These are phyloP conservation scores for Panellus pusillus DNA, from an alignment of 768 basidiomycete genomes.

Conservation along the genomic window DNA sequence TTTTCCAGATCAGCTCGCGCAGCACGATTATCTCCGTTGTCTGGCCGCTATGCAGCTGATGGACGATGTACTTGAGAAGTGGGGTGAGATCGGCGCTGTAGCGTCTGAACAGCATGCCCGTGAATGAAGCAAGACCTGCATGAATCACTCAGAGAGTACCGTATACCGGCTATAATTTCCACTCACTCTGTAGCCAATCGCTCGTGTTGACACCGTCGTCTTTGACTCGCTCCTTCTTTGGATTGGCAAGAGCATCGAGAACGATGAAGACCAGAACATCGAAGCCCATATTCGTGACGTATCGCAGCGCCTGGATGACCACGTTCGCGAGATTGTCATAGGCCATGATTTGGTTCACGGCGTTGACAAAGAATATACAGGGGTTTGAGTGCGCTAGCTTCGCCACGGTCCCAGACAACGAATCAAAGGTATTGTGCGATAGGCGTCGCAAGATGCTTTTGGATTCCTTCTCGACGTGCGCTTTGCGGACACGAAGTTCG, in stretches of 20 bases:
- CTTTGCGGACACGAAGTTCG: constrained; percentile 74
- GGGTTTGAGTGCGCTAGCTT: constrained; percentile 96
- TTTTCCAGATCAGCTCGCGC: constrained; percentile 91
- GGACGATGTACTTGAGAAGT: constrained; percentile 85
- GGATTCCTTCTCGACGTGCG: constrained; percentile 84
- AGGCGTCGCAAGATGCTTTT: constrained; percentile 88
- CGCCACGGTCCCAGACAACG: constrained; percentile 83
- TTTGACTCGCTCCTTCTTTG: constrained; percentile 79
- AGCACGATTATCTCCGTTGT: constrained; percentile 88
- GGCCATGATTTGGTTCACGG: constrained; percentile 91
- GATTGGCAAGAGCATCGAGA: constrained; percentile 84
- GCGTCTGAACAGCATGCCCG: constrained; percentile 86
- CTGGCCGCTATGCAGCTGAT: constrained; percentile 82
- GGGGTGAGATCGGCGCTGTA: constrained; percentile 84
- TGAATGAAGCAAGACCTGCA: constrained; percentile 88
- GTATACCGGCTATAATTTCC: background rate
- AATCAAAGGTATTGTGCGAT: constrained; percentile 79
- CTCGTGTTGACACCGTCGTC: constrained; percentile 89
- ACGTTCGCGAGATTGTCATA: constrained; percentile 93
- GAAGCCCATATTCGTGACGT: constrained; percentile 90
- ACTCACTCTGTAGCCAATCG: constrained; percentile 90
- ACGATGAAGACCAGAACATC: constrained; percentile 90
- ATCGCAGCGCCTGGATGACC: constrained; percentile 85
- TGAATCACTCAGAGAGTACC: constrained; percentile 19
- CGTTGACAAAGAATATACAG: constrained; percentile 84